Evolutionary conservation across 73 alveolate species (phyloP).

Genomic region (Paramecium pentaurelia): DNA sequence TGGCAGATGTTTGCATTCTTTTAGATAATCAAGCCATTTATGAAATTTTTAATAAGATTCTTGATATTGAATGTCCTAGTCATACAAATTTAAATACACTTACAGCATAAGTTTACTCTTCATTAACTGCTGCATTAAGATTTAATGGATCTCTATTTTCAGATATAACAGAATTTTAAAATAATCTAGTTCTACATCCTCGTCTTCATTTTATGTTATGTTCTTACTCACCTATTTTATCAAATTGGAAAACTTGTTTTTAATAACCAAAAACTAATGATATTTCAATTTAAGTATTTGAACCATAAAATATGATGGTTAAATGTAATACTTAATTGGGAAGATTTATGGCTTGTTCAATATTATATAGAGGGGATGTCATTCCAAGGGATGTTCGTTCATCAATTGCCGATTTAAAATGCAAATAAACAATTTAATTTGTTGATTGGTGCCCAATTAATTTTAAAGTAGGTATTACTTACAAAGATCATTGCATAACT

Average conservation of each 20-base stretch:
- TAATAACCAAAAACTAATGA: constrained; percentile 76
- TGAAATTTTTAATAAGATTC: neutral
- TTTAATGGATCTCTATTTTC: neutral
- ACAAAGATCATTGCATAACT: constrained; percentile 73
- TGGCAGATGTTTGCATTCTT: neutral
- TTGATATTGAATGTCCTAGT: neutral
- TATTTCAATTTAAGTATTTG: constrained; percentile 76
- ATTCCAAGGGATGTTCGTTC: constrained; percentile 89
- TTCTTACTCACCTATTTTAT: neutral
- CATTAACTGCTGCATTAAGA: neutral
- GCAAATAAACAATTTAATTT: constrained; percentile 71
- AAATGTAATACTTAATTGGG: constrained; percentile 82
- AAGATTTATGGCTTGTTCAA: constrained; percentile 80
- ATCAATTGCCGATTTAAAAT: constrained; percentile 69
- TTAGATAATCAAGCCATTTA: neutral
- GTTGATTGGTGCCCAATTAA: constrained; percentile 74
- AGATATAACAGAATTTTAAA: neutral
- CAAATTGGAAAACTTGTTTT: constrained; percentile 58
- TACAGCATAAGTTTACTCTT: neutral
- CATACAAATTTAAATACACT: neutral
- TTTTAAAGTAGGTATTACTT: constrained; percentile 67
- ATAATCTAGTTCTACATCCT: neutral
- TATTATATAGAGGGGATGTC: constrained; percentile 82
- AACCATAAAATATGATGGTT: constrained; percentile 84
- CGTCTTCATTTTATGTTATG: neutral